Evolutionary conservation across 495 filamentous ascomycete species (phyloP).

Genomic region (Usnea hakonensis): DNA sequence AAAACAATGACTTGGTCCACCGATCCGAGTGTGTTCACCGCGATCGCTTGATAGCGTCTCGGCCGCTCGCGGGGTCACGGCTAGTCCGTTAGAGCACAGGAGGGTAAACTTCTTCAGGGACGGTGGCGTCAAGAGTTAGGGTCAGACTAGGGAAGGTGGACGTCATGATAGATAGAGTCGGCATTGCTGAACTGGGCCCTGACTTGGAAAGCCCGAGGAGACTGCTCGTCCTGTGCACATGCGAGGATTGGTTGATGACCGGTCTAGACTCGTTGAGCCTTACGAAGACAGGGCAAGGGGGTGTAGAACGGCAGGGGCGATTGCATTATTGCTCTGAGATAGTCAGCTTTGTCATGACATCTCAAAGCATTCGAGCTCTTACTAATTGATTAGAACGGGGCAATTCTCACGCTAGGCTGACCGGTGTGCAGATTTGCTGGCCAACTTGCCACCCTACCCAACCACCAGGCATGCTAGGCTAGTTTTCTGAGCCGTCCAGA

Average conservation of each 20-base stretch:
- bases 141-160: neutral
- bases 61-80: neutral
- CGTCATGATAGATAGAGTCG: neutral
- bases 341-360: conserved; percentile 11
- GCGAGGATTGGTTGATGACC: neutral
- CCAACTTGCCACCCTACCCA: neutral
- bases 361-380: neutral
- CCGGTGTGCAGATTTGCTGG: neutral
- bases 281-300: neutral
- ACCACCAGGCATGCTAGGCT: neutral
- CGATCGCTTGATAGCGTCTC: neutral
- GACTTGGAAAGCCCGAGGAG: neutral
- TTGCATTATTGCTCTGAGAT: neutral
- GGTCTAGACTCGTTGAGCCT: neutral
- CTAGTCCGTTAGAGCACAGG: neutral
- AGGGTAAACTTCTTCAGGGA: neutral
- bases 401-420: conserved; percentile 3
- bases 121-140: neutral
- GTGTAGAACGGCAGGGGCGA: neutral
- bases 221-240: neutral
- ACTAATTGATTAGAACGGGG: conserved; percentile 7
- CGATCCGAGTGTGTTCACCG: neutral
- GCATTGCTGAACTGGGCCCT: neutral
- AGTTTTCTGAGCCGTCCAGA: neutral
- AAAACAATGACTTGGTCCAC: neutral